A percentile compares a stretch with the other conserved stretches of the same genome.
phyloP scores from a whole-genome alignment of 768 basidiomycete species.

The Trametes meyenii region DNA sequence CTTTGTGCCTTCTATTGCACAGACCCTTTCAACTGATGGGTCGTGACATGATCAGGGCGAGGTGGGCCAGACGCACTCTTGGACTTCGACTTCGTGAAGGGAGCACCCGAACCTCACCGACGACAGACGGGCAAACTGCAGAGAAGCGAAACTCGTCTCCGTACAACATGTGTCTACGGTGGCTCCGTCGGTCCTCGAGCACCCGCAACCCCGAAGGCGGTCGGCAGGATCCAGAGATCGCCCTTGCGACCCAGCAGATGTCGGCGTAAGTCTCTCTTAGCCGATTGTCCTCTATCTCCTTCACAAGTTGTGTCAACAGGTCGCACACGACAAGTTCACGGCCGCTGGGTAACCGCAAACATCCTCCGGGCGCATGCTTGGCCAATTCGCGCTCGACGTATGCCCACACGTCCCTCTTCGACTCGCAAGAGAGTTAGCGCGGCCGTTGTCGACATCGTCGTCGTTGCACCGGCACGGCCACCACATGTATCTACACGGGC shows the following conservation, averaged over 20 bases:
- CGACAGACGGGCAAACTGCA: neutral
- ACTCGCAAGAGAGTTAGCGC: slow-evolving; percentile 9
- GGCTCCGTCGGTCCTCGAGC: neutral
- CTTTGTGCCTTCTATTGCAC: too few species aligned
- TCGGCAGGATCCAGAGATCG: neutral
- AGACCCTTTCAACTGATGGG: too few species aligned
- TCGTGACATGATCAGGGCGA: neutral
- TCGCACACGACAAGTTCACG: too few species aligned
- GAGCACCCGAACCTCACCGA: neutral
- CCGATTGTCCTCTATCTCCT: too few species aligned
- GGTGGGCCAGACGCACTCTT: neutral
- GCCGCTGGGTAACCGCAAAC: too few species aligned
- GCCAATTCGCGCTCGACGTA: slow-evolving; percentile 16
- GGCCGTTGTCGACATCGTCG: too few species aligned
- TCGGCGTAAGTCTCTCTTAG: too few species aligned
- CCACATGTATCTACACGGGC: neutral
- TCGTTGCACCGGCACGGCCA: too few species aligned
- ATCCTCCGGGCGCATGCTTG: neutral
- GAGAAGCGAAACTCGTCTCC: neutral
- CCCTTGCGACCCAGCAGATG: too few species aligned
- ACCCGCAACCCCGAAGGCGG: neutral
- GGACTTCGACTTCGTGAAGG: neutral
- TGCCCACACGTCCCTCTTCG: slow-evolving; percentile 16
- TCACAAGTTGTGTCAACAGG: too few species aligned
- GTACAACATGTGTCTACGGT: neutral